These are phyloP conservation scores for Miscanthus sacchariflorus DNA, from an alignment of 202 grass and related monocot genomes.

Conservation along the genomic window DNA sequence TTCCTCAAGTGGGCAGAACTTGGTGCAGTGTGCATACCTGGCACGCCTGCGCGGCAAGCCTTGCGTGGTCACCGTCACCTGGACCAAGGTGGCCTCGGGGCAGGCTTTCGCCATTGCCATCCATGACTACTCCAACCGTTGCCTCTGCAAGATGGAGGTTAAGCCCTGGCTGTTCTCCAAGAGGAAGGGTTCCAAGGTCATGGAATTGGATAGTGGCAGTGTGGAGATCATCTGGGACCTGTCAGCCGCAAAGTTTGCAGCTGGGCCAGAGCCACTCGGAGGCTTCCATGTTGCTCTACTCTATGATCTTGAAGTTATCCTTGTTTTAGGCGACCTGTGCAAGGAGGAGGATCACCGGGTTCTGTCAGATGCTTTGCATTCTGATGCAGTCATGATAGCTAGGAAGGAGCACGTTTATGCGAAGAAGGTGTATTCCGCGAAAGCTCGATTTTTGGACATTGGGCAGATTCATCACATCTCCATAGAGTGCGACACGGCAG, in stretches of 20 bases:
- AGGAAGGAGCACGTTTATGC: constrained; percentile 62
- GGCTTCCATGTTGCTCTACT: constrained; percentile 54
- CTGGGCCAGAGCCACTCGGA: constrained; percentile 55
- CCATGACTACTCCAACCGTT: constrained; percentile 46
- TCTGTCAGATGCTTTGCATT: constrained; percentile 21
- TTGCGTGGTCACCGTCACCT: constrained; percentile 58
- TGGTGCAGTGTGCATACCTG: constrained; percentile 61
- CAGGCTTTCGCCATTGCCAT: constrained; percentile 52
- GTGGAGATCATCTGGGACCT: constrained; percentile 67
- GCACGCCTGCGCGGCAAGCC: constrained; percentile 46
- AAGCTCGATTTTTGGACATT: constrained; percentile 55
- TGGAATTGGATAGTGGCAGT: constrained; percentile 43
- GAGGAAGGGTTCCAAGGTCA: constrained; percentile 55
- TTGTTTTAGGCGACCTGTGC: constrained; percentile 51
- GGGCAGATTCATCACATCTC: constrained; percentile 53
- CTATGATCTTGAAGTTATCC: constrained; percentile 50
- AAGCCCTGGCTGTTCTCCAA: constrained; percentile 71
- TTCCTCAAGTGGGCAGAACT: constrained; percentile 46
- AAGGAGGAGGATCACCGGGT: not conserved
- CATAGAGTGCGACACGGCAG: constrained; percentile 53
- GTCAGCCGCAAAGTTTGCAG: constrained; percentile 47
- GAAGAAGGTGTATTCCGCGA: constrained; percentile 58
- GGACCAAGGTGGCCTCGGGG: constrained; percentile 59
- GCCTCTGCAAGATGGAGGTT: constrained; percentile 61
- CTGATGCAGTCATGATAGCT: constrained; percentile 49